phyloP scores from a whole-genome alignment of 345 rosid species.

The Populus nigra region DNA sequence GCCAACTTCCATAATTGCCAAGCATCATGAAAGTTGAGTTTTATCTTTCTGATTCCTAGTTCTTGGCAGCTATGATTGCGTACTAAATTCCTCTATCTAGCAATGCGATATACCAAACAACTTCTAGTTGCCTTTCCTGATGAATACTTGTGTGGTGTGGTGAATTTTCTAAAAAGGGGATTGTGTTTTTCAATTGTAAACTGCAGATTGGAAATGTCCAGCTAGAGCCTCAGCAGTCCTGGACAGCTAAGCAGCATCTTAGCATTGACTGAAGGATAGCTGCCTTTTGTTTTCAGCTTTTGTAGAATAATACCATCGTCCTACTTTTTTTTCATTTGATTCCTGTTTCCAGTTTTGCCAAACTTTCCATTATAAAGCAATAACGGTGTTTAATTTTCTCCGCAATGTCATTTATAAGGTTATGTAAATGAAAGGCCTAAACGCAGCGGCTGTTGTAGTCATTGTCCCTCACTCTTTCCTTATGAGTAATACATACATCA shows the following conservation, averaged over 20 bases:
- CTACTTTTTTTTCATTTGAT: neutral
- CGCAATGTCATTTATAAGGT: too few species aligned
- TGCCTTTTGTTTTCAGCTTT: constrained; percentile 4
- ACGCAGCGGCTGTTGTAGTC: too few species aligned
- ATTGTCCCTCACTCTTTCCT: too few species aligned
- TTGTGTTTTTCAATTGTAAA: constrained; percentile 18
- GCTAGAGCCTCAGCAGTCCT: constrained; percentile 72
- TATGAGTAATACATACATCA: too few species aligned
- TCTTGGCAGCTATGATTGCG: neutral
- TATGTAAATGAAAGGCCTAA: too few species aligned
- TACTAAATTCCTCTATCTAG: neutral
- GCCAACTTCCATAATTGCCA: neutral
- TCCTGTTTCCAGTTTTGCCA: neutral
- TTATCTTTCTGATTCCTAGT: neutral
- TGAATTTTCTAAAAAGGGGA: neutral
- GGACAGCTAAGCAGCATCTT: constrained; percentile 81
- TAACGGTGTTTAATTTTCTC: too few species aligned
- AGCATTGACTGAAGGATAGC: constrained; percentile 40
- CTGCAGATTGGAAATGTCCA: constrained; percentile 70
- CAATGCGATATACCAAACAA: neutral
- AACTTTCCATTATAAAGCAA: neutral
- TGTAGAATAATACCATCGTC: constrained; percentile 1
- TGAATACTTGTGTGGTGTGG: neutral
- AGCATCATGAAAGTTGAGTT: constrained; percentile 3
- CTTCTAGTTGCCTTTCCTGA: neutral